phyloP scores from a whole-genome alignment of 768 basidiomycete species.

The Boletus rufocinnamomeus region DNA sequence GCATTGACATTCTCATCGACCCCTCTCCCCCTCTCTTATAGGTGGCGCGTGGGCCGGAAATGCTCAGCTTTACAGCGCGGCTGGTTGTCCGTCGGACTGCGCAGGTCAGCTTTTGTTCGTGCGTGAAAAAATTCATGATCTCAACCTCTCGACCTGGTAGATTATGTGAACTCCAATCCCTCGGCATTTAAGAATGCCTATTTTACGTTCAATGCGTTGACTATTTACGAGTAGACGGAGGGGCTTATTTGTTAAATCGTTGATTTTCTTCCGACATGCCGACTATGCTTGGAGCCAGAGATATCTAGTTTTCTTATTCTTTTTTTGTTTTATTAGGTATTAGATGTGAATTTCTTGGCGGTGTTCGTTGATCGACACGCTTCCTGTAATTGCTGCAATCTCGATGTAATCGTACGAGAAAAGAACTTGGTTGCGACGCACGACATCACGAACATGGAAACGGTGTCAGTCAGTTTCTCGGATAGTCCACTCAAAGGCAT shows the following conservation, averaged over 20 bases:
- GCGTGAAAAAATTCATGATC: neutral
- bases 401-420: neutral
- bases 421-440: neutral
- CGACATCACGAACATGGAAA: neutral
- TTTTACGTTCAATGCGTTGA: conserved; percentile 41
- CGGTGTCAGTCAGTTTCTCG: neutral
- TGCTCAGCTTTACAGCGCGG: conserved; percentile 13
- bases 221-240: conserved; percentile 35
- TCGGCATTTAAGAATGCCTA: conserved; percentile 42
- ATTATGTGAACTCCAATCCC: conserved; percentile 40
- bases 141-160: conserved; percentile 15
- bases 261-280: neutral
- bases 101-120: conserved; percentile 18
- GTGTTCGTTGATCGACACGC: neutral
- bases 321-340: neutral
- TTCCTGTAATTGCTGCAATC: neutral
- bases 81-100: conserved; percentile 34
- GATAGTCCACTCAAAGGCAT: neutral
- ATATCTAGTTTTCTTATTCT: neutral
- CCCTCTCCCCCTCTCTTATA: neutral
- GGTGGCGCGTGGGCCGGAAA: conserved; percentile 34
- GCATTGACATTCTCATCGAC: neutral
- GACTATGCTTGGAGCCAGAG: neutral
- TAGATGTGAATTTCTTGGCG: neutral
- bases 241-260: neutral